Evolutionary conservation across 2,329 filamentous ascomycete species (phyloP).

Genomic region (Fusarium staphyleae): DNA sequence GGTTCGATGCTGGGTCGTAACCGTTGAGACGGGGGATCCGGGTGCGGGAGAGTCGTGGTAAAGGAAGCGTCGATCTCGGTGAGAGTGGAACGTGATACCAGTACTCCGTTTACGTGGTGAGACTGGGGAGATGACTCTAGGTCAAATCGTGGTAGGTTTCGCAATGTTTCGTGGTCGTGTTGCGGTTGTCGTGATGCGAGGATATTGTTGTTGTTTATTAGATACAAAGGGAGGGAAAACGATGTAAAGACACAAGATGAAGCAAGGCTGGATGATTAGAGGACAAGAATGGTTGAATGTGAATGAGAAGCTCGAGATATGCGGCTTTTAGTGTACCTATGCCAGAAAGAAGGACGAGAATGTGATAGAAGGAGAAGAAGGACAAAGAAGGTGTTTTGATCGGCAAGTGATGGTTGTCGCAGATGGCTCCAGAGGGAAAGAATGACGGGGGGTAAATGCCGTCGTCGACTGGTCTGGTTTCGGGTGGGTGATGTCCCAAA

Average conservation of each 20-base stretch:
- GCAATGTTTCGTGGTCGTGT: conserved; percentile 2
- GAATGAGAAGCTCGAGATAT: conserved; percentile 14
- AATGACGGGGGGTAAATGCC: conserved; percentile 4
- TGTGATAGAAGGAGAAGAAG: conserved; percentile 5
- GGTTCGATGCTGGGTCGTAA: conserved; percentile 28
- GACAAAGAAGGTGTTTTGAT: conserved; percentile 27
- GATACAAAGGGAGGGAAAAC: neutral
- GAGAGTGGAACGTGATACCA: conserved; percentile 19
- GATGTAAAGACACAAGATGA: neutral
- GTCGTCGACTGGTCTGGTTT: neutral
- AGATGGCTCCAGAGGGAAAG: conserved; percentile 7
- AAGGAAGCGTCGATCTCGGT: conserved; percentile 8
- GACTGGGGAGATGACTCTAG: conserved; percentile 27
- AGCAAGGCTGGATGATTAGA: conserved; percentile 7
- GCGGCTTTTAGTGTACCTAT: conserved; percentile 10
- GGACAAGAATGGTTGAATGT: conserved; percentile 8
- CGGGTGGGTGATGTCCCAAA: neutral
- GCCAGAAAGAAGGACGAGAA: conserved; percentile 3
- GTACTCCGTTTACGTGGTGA: conserved; percentile 15
- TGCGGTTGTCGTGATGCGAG: conserved; percentile 8
- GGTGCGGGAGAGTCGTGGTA: conserved; percentile 18
- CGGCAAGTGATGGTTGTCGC: conserved; percentile 30
- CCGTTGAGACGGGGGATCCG: conserved; percentile 16
- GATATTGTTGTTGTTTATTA: conserved; percentile 22
- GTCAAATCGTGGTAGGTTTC: conserved; percentile 12